A percentile compares a stretch with the other conserved stretches of the same genome.
Evolutionary conservation across 2,329 filamentous ascomycete genomes (phyloP).

Genomic region (Hirsutella minnesotensis): DNA sequence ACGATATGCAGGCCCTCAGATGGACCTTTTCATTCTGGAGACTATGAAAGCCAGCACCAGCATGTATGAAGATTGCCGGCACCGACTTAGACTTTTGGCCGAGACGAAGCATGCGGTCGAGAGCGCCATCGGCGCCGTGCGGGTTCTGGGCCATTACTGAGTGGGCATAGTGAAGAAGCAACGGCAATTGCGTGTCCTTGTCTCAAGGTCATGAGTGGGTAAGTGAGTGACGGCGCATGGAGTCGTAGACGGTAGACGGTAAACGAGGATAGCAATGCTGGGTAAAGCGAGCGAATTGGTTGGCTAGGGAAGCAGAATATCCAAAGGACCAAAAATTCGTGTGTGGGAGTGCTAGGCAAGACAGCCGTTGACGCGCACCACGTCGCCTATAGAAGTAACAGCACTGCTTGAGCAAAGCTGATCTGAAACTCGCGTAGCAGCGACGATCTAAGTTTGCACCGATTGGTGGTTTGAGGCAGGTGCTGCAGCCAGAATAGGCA

Average conservation of each 20-base stretch:
- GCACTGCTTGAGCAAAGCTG: no score
- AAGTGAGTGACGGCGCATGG: constrained; percentile 1
- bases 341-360: constrained; percentile 1
- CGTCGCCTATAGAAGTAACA: no score
- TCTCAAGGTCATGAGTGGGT: constrained; percentile 11
- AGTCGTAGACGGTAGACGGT: constrained; percentile 3
- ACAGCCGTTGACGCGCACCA: no score
- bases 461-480: no score
- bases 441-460: no score
- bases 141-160: constrained; percentile 37
- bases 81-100: constrained; percentile 24
- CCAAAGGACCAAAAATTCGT: background rate
- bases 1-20: constrained; percentile 81
- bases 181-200: constrained; percentile 18
- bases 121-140: constrained; percentile 28
- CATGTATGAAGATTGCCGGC: constrained; percentile 86
- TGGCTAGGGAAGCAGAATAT: constrained; percentile 2
- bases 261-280: background rate
- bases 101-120: constrained; percentile 26
- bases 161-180: constrained; percentile 10
- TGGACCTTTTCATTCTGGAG: constrained; percentile 74
- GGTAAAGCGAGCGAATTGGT: background rate
- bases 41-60: constrained; percentile 90
- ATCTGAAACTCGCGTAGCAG: no score
- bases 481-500: no score